Base-by-base conservation (phyloP, 2,329 filamentous ascomycete genomes). In the Thermochaetoides dissita region DNA sequence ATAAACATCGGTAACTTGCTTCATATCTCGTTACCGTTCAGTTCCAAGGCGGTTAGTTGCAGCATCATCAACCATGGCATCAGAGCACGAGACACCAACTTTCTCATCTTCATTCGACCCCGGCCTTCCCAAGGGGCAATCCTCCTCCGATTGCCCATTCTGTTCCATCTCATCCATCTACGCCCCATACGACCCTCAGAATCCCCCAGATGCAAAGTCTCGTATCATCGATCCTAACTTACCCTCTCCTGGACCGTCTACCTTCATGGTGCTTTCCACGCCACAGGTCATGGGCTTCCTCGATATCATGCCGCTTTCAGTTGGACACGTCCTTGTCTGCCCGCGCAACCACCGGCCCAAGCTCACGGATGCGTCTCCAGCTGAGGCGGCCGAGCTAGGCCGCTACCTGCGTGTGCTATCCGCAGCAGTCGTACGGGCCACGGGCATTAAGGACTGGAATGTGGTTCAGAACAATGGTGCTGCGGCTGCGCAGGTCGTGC, bases 391-490 rank as follows among this genome's bases (percentile, higher is more conserved):
- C 42, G 79, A 81, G 54, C 69, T 93, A 42, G 77, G 84, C 53
- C 58, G 60, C 46, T 74, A 70, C 66, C 71, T 94, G 29, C 78
- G 84, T 31, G 61, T 89, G 3, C 65, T 95, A 2, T 84, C 82
- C 11, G 67, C 74, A 12, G 83, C 84, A 0, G 69, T 94, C 33
- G 72, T 77, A 30, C 69, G 68, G 40, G 76, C 78, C 1, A 84
- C 80, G 2, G 81, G 79, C 8, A 74, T 85, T 1, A 69, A 69
- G 39, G 88, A 95, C 63, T 96, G 89, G 82, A 98, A 98, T 61
- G 78, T 96, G 30, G 85, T 96, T 42, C 89, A 96, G 66, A 96
- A 96, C 59, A 96, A 95, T 53, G 86, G 89, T 10, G 79, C 79
- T 3, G 76, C 86, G 30, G 89, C 89, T 2, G 87, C 87, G 2